Conservation (phyloP, 441 rosid species). For the Melastoma candidum region DNA sequence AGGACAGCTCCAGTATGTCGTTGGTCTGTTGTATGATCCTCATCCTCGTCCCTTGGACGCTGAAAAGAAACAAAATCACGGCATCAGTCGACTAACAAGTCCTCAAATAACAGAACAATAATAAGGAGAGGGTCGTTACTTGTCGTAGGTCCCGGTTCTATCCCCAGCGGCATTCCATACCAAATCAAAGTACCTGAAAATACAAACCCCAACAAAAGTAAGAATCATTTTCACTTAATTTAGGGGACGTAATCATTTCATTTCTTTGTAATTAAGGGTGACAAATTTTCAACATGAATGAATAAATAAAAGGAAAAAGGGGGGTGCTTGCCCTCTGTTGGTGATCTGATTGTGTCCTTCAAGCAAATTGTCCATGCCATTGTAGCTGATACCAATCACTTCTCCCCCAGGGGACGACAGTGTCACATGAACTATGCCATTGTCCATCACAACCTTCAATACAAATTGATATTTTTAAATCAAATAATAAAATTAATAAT, state of each 20-base stretch:
- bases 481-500: no score
- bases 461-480: no score
- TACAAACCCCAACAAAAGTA: not conserved
- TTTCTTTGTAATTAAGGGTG: no score
- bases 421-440: constrained; percentile 40
- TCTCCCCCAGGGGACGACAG: constrained; percentile 40
- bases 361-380: constrained; percentile 37
- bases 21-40: constrained; percentile 33
- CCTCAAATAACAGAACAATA: not conserved
- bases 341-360: constrained; percentile 16
- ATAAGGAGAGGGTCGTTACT: constrained; percentile 16
- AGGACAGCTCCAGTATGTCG: constrained; percentile 61
- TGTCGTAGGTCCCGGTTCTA: constrained; percentile 16
- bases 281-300: not conserved
- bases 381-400: constrained; percentile 35
- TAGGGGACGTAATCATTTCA: no score
- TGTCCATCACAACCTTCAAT: constrained; percentile 46
- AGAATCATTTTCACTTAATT: not conserved
- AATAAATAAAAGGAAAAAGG: no score
- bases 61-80: constrained; percentile 14
- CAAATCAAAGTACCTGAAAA: constrained; percentile 44
- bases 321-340: constrained; percentile 32
- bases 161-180: constrained; percentile 42
- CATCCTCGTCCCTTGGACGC: constrained; percentile 36
- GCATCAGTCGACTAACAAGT: not conserved